Evolutionary conservation across 2,329 filamentous ascomycete species (phyloP).

Genomic region (Neurospora sp.): DNA sequence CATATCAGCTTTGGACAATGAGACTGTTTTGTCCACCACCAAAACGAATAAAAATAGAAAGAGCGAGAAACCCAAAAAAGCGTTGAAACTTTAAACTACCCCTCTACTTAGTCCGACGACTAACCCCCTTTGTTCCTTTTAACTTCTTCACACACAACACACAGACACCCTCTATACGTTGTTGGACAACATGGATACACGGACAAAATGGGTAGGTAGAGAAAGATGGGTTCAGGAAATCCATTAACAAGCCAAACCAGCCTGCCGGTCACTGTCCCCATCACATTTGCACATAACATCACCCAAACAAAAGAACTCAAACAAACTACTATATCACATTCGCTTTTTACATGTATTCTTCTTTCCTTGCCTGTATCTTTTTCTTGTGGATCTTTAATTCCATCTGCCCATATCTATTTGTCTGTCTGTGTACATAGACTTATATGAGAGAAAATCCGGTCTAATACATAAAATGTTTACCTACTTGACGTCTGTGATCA

Average conservation of each 20-base stretch:
- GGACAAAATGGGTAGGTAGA: neutral
- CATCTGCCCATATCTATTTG: neutral
- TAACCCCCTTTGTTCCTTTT: neutral
- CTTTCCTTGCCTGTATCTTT: neutral
- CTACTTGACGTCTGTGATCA: no score
- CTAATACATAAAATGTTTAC: no score
- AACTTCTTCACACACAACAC: neutral
- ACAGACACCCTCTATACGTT: neutral
- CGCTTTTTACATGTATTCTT: neutral
- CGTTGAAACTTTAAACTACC: neutral
- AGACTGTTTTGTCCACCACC: neutral
- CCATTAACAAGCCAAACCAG: neutral
- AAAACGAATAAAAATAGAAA: neutral
- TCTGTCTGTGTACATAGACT: neutral
- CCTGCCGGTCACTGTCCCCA: neutral
- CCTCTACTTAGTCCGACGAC: neutral
- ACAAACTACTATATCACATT: neutral
- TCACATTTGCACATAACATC: neutral
- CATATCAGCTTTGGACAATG: conserved; percentile 13
- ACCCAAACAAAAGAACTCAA: neutral
- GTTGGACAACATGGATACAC: neutral
- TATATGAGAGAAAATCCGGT: no score
- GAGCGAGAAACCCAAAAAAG: neutral
- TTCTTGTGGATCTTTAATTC: neutral
- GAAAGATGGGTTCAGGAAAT: neutral